Evolutionary conservation across 176 grass and related monocot species (phyloP), one percentile per base, ranked within the genome.

Genomic region (Coix lacrymajobi): DNA sequence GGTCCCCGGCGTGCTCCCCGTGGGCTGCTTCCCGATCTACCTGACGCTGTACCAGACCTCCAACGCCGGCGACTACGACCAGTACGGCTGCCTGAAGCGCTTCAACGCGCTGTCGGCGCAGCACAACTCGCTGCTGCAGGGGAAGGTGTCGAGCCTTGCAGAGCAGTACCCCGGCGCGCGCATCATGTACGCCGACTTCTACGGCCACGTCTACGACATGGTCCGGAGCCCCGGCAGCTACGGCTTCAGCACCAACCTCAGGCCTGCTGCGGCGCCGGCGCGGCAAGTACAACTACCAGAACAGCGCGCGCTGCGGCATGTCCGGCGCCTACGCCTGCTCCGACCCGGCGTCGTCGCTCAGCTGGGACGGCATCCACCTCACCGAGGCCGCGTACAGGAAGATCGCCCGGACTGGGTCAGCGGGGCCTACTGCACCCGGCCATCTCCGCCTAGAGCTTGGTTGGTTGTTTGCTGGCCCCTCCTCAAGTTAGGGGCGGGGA

Each of bases 311-410:
- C 61, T 97, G 94, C 46, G 90, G 88, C 7, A 90, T 92, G 92
- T 3, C 69, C 6, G 92, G 92, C 11, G 76, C 90, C 0, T 92
- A 64, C 54, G 83, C 92, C 17, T 97, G 94, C 80, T 25, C 67
- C 25, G 51, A 80, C 76, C 92, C 92, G 6, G 17, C 94, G 34
- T 69, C 88, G 26, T 94, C 93, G 52, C 65, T 97, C 24, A 97
- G 92, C 81, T 97, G 94, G 94, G 94, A 97, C 60, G 94, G 92
- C 28, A 97, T 97, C 51, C 94, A 97, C 78, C 79, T 97, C 3
- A 97, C 94, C 7, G 94, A 97, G 85, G 94, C 94, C 52, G 94
- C 94, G 6, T 92, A 97, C 80, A 88, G 74, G 74, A 56, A 89
- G 79, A 94, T 97, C 88, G 85, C 94, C 72, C 68, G 94, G 87